Evolutionary conservation across 306 rosid genomes (phyloP), one percentile per base, ranked within the genome.

Genomic region (Quercus gilva): DNA sequence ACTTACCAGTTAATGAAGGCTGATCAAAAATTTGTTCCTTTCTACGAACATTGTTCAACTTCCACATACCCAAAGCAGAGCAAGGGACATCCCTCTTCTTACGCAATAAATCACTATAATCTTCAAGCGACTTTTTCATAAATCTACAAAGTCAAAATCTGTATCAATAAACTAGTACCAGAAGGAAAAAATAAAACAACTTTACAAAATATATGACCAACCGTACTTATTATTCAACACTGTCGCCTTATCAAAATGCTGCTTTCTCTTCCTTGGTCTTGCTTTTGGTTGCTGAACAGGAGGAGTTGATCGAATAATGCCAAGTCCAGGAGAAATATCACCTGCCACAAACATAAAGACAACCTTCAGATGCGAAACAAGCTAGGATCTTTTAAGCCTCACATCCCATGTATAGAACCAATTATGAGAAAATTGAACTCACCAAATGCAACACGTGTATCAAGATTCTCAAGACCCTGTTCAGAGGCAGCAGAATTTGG

Each of bases 211-310:
- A 82, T 31, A 59, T 20, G 18, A 23, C 37, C 31, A 73, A n/a
- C 49, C 85, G 75, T 89, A 95, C 99, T 77, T 86, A 59, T 95
- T 95, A 31, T 88, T 75, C 83, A 95, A 78, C 70, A 93, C 98
- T 28, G 92, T 89, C 28, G 92, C 75, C 58, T 87, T 80, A 81
- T 95, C 99, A 31, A 81, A 90, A 35, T 76, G 82, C 72, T 85
- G 97, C 80, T 88, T 92, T 82, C 94, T 89, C 87, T 88, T 95
- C 84, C 92, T 89, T 69, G 80, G 81, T 84, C 91, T 86, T 76
- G 70, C 75, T 79, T 75, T 89, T 71, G 85, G 97, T 80, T 86
- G 89, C 74, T 86, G 87, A 59, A 55, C 63, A 69, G 77, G 92
- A 57, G 94, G 91, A 69, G 89, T 89, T 65, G 90, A 55, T 72